Base-by-base conservation (phyloP, 2,329 filamentous ascomycete genomes). In the Dactylonectria macrodidyma region DNA sequence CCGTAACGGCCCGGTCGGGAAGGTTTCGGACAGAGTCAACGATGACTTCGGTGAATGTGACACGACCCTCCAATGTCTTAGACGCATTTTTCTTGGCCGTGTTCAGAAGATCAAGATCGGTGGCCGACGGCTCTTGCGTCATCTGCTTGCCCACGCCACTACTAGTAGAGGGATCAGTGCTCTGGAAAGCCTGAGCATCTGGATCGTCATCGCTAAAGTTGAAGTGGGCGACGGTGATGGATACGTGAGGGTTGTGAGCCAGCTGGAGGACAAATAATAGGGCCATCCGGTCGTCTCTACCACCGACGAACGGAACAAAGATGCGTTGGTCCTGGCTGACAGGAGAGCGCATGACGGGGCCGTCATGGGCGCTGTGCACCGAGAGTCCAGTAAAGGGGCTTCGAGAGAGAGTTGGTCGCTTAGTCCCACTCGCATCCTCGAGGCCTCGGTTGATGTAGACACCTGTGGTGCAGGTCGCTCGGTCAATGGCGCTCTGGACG, bases 301-400 rank as follows among this genome's bases (percentile, higher is more conserved):
- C 93, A 19, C 95, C 95, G 66, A 97, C 91, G 81, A 94, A 98
- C 0, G 95, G 92, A 61, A 97, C 85, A 78, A 97, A 95, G 71
- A 98, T 87, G 78, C 95, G 94, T 77, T 97, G 94, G 41, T 89
- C 90, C 68, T 90, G 91, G 75, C 93, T 89, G 6, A 86, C 84
- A 5, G 91, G 86, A 0, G 92, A 59, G 14, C 59, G 68, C 3
- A 76, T 89, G 1, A 87, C 83, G 22, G 87, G 81, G 0, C 87
- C 82, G 11, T 88, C 82, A 60, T 92, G 89, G n/a, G 84, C 30
- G 36, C 75, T 76, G n/a, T 76, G 72, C 0, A 76, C 41, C 0
- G 75, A 76, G 3, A 76, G 30, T 3, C 73, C 75, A 3, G 73
- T 76, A 12, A 67, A 65, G 8, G 66, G 34, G 38, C 62, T 64